Evolutionary conservation across 495 filamentous ascomycete genomes (phyloP).

Genomic region (Patellaria atrata): DNA sequence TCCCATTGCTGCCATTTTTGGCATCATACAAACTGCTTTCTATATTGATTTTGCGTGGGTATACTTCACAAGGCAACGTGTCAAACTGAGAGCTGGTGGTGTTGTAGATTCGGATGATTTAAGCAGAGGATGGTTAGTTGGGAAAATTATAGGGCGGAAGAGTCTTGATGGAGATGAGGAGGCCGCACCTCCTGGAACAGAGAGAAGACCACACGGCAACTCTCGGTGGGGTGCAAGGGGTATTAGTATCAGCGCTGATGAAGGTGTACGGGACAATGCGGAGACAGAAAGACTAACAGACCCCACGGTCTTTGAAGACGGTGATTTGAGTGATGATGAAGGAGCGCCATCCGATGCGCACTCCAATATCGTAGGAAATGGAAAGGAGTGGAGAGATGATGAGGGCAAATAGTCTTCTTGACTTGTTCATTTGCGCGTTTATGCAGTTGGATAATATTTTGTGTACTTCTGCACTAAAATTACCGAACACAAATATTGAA

Average conservation of each 20-base stretch:
- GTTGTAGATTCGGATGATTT: slow-evolving; percentile 90
- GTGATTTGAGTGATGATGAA: slow-evolving; percentile 9
- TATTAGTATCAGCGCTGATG: slow-evolving; percentile 69
- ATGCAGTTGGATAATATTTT: too few species aligned
- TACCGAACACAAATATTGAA: too few species aligned
- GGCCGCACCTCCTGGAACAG: slow-evolving; percentile 5
- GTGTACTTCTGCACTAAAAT: too few species aligned
- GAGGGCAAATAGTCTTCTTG: slow-evolving; percentile 1
- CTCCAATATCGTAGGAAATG: slow-evolving; percentile 12
- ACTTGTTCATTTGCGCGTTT: too few species aligned
- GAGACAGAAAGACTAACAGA: slow-evolving; percentile 18
- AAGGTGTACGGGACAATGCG: slow-evolving; percentile 41
- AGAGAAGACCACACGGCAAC: slow-evolving; percentile 6
- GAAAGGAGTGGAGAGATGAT: slow-evolving; percentile 21
- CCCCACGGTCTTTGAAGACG: slow-evolving; percentile 22
- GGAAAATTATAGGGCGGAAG: slow-evolving; percentile 27
- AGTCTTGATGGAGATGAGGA: slow-evolving; percentile 21
- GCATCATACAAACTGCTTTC: slow-evolving; percentile 75
- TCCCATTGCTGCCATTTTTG: slow-evolving; percentile 65
- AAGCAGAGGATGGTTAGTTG: slow-evolving; percentile 62
- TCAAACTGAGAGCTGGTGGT: slow-evolving; percentile 83
- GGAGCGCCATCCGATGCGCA: slow-evolving; percentile 3
- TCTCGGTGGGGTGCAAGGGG: slow-evolving; percentile 57
- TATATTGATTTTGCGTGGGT: slow-evolving; percentile 97
- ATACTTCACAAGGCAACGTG: slow-evolving; percentile 82